Evolutionary conservation across 2,329 filamentous ascomycete species (phyloP).

Genomic region (Pyrenophora seminiperda): DNA sequence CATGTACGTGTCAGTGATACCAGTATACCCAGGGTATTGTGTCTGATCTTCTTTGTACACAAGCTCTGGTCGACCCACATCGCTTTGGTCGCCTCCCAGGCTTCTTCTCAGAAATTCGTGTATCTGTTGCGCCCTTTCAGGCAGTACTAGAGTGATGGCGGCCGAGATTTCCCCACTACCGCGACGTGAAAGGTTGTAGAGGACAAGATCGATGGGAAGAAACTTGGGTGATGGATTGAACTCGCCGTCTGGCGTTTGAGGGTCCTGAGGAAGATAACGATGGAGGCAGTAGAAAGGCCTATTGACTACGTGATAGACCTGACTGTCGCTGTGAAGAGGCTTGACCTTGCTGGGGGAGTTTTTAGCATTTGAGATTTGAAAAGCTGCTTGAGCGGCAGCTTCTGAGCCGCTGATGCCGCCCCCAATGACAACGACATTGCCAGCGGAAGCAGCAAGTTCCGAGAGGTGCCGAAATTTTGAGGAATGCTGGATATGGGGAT

Average conservation of each 20-base stretch:
- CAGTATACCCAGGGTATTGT: slow-evolving; percentile 66
- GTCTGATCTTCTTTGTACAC: slow-evolving; percentile 49
- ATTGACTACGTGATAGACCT: slow-evolving; percentile 71
- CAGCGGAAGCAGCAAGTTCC: slow-evolving; percentile 33
- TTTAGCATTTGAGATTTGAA: slow-evolving; percentile 68
- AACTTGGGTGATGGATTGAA: slow-evolving; percentile 61
- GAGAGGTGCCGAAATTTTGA: slow-evolving; percentile 34
- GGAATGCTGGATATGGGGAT: slow-evolving; percentile 34
- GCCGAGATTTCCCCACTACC: slow-evolving; percentile 64
- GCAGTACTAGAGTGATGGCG: slow-evolving; percentile 66
- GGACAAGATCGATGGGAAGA: slow-evolving; percentile 72
- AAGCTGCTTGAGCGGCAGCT: slow-evolving; percentile 72
- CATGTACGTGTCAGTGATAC: slow-evolving; percentile 72
- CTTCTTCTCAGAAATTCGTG: slow-evolving; percentile 57
- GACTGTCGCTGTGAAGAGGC: slow-evolving; percentile 49
- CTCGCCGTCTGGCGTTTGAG: slow-evolving; percentile 25
- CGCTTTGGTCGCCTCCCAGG: slow-evolving; percentile 54
- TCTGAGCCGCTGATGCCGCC: slow-evolving; percentile 85
- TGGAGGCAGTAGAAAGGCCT: slow-evolving; percentile 76
- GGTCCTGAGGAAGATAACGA: slow-evolving; percentile 49
- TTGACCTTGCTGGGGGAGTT: slow-evolving; percentile 55
- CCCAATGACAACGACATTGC: slow-evolving; percentile 74
- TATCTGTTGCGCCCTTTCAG: slow-evolving; percentile 60
- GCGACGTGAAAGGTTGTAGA: slow-evolving; percentile 71
- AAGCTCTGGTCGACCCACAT: slow-evolving; percentile 47